phyloP scores from a whole-genome alignment of 768 basidiomycete species.

The Suillus sp. region DNA sequence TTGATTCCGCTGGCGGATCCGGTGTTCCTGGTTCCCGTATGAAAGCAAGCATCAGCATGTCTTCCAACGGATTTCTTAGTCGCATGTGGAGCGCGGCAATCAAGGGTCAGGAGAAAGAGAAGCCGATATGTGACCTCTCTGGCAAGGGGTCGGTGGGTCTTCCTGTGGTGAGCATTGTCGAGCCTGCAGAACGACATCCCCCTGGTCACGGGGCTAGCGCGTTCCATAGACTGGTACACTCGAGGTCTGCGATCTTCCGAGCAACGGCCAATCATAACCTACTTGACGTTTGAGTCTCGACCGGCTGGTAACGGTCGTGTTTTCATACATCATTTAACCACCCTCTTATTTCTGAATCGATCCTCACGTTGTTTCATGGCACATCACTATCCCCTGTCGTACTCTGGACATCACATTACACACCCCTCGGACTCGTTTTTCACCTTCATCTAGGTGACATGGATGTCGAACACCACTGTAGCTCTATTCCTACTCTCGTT shows the following conservation, averaged over 20 bases:
- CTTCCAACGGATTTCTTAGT: slow-evolving; percentile 57
- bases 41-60: slow-evolving; percentile 44
- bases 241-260: slow-evolving; percentile 47
- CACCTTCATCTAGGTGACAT: slow-evolving; percentile 20
- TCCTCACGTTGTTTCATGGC: slow-evolving; percentile 23
- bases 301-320: slow-evolving; percentile 25
- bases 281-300: slow-evolving; percentile 29
- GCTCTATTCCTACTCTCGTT: slow-evolving; percentile 36
- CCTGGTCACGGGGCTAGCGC: slow-evolving; percentile 33
- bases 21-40: slow-evolving; percentile 20
- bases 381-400: slow-evolving; percentile 31
- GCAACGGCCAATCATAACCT: slow-evolving; percentile 27
- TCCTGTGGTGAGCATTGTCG: slow-evolving; percentile 28
- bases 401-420: slow-evolving; percentile 25
- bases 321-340: slow-evolving; percentile 24
- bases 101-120: slow-evolving; percentile 39
- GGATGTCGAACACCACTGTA: slow-evolving; percentile 30
- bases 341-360: slow-evolving; percentile 20
- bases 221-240: slow-evolving; percentile 46
- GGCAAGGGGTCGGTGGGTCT: slow-evolving; percentile 16
- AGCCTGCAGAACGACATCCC: slow-evolving; percentile 27
- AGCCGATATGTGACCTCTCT: slow-evolving; percentile 13
- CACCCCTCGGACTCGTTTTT: slow-evolving; percentile 5
- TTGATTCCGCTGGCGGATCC: slow-evolving; percentile 20
- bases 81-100: slow-evolving; percentile 75